These are phyloP conservation scores for Aphanomyces astaci DNA, from an alignment of 352 stramenopile species.

Conservation along the genomic window DNA sequence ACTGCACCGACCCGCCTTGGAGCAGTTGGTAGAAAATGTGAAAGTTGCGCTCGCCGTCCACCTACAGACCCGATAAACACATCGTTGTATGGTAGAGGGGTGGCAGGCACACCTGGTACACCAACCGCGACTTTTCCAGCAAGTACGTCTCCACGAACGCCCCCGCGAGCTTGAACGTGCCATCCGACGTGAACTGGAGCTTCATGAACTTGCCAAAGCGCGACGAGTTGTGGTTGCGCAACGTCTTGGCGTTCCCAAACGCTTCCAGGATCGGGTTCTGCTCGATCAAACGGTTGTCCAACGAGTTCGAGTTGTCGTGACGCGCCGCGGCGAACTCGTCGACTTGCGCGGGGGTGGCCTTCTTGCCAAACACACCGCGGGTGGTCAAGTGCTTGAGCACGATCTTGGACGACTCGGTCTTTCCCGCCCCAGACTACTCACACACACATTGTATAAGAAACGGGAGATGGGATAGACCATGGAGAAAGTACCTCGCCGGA, in stretches of 20 bases:
- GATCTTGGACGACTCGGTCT: slow-evolving; percentile 87
- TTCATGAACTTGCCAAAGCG: slow-evolving; percentile 96
- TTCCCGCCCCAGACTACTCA: slow-evolving; percentile 62
- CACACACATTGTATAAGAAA: background rate
- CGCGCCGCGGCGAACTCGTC: slow-evolving; percentile 43
- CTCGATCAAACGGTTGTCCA: slow-evolving; percentile 79
- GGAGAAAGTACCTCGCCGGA: slow-evolving; percentile 39
- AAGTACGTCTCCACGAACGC: slow-evolving; percentile 85
- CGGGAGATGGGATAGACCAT: background rate
- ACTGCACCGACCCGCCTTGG: slow-evolving; percentile 42
- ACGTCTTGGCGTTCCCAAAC: slow-evolving; percentile 93
- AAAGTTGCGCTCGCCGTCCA: slow-evolving; percentile 90
- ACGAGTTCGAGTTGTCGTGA: slow-evolving; percentile 43
- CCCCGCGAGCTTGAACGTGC: slow-evolving; percentile 74
- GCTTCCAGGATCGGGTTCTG: slow-evolving; percentile 93
- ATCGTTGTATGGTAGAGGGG: too few species aligned
- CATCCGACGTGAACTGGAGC: slow-evolving; percentile 87
- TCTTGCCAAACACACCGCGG: slow-evolving; percentile 79
- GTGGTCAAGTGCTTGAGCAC: slow-evolving; percentile 84
- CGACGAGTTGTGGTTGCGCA: slow-evolving; percentile 92
- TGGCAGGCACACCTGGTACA: slow-evolving; percentile 51
- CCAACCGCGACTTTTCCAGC: slow-evolving; percentile 81
- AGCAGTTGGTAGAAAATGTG: slow-evolving; percentile 94
- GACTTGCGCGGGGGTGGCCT: slow-evolving; percentile 64
- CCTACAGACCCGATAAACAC: too few species aligned